A percentile compares a stretch with the other conserved stretches of the same genome.
phyloP scores from a whole-genome alignment of 169 alveolate genomes.

The Besnoitia besnoiti region DNA sequence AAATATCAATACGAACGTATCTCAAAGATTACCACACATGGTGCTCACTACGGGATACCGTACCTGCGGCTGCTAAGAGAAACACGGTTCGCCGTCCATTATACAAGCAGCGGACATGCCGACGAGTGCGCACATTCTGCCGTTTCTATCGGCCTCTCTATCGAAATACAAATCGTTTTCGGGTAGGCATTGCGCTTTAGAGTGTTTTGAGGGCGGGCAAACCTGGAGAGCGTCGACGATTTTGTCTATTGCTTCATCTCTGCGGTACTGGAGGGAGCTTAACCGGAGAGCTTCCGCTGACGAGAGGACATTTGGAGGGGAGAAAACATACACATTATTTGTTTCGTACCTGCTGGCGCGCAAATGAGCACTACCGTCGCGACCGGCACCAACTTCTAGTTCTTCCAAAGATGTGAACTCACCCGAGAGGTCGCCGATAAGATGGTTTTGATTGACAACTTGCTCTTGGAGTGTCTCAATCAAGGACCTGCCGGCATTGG shows the following conservation, averaged over 20 bases:
- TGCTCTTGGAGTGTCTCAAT: background rate
- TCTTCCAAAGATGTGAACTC: background rate
- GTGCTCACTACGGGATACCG: too few species aligned
- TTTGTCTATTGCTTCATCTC: conserved; percentile 30
- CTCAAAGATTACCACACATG: too few species aligned
- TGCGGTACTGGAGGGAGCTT: conserved; percentile 4
- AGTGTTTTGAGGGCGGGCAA: too few species aligned
- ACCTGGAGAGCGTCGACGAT: background rate
- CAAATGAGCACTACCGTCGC: too few species aligned
- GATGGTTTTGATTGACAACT: background rate
- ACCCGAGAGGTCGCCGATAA: conserved; percentile 19
- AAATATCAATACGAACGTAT: too few species aligned
- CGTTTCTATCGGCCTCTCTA: too few species aligned
- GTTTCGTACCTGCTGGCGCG: background rate
- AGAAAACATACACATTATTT: background rate
- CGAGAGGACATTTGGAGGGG: background rate
- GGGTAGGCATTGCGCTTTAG: too few species aligned
- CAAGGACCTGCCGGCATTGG: background rate
- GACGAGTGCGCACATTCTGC: too few species aligned
- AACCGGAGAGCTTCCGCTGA: background rate
- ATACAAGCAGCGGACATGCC: too few species aligned
- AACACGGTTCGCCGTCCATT: too few species aligned
- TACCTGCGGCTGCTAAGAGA: too few species aligned
- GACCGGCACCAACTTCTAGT: background rate
- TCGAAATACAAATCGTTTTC: too few species aligned